Percentiles rank a stretch among this genome's conserved stretches.
Conservation (phyloP, 768 basidiomycete species). For the Phallus indusiatus region DNA sequence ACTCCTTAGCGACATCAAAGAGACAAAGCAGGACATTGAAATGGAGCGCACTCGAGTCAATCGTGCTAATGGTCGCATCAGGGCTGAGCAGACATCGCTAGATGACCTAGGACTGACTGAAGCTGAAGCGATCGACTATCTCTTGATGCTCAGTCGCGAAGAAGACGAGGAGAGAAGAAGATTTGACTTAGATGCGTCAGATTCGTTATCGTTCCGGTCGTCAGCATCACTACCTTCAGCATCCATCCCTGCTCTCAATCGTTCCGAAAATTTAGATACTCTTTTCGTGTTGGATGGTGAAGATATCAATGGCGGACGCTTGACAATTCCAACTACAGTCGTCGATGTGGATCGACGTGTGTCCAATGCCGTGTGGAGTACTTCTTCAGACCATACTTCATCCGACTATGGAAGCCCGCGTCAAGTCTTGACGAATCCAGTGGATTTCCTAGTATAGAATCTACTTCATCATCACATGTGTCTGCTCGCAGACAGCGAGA, state of each 20-base stretch:
- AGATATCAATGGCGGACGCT: constrained; percentile 26
- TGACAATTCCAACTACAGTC: constrained; percentile 15
- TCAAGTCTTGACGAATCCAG: background rate
- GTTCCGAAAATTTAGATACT: constrained; percentile 32
- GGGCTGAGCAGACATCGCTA: constrained; percentile 48
- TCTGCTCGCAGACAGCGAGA: background rate
- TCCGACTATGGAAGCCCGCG: background rate
- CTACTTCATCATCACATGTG: background rate
- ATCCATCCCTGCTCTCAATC: constrained; percentile 18
- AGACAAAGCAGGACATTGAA: constrained; percentile 44
- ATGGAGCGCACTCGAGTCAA: constrained; percentile 35
- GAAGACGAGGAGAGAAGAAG: constrained; percentile 37
- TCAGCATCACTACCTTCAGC: constrained; percentile 6
- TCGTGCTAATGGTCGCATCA: constrained; percentile 36
- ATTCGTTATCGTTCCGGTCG: constrained; percentile 6
- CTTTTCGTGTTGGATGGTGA: constrained; percentile 48
- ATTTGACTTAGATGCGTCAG: background rate
- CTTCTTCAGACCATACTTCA: constrained; percentile 4
- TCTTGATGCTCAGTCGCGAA: constrained; percentile 77
- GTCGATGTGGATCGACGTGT: constrained; percentile 5
- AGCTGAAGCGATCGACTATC: constrained; percentile 66
- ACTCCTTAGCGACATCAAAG: constrained; percentile 50
- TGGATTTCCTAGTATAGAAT: background rate
- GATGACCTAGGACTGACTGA: constrained; percentile 64
- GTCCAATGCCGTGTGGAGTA: constrained; percentile 1